phyloP scores from a whole-genome alignment of 192 early-diverging fungal genomes.

The Phycomyces nitens region DNA sequence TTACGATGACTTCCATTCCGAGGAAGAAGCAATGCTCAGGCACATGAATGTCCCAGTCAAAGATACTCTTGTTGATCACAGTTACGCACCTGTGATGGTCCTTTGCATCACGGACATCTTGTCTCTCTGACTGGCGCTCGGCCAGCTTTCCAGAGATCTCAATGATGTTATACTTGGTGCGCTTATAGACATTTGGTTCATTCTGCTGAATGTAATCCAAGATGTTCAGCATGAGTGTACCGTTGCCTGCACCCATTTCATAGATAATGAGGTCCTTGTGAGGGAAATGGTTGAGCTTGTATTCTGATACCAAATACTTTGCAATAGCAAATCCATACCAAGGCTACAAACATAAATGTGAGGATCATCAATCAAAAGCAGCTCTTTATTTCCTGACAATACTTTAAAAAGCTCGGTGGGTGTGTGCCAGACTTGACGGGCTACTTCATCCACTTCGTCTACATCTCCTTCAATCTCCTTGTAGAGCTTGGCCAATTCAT shows the following conservation, averaged over 20 bases:
- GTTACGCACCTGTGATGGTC: conserved; percentile 58
- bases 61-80: conserved; percentile 88
- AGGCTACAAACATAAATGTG: conserved; percentile 40
- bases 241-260: conserved; percentile 96
- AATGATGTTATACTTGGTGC: conserved; percentile 83
- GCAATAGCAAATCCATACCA: conserved; percentile 94
- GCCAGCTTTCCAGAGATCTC: conserved; percentile 90
- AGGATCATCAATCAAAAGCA: neutral
- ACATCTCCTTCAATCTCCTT: conserved; percentile 73
- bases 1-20: conserved; percentile 93
- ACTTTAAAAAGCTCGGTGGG: conserved; percentile 93
- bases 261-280: conserved; percentile 78
- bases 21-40: conserved; percentile 84
- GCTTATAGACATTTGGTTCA: conserved; percentile 75
- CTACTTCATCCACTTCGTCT: conserved; percentile 67
- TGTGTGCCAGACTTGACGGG: conserved; percentile 97
- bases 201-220: conserved; percentile 79
- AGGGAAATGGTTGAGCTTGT: conserved; percentile 58
- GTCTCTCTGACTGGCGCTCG: conserved; percentile 55
- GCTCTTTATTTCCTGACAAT: conserved; percentile 1
- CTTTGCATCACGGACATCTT: conserved; percentile 37
- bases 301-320: conserved; percentile 78
- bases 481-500: conserved; percentile 71
- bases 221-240: conserved; percentile 91
- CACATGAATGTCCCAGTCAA: conserved; percentile 80